Evolutionary conservation across 73 alveolate genomes (phyloP), one percentile per base, ranked within the genome.

Genomic region (Blepharisma japonicum): DNA sequence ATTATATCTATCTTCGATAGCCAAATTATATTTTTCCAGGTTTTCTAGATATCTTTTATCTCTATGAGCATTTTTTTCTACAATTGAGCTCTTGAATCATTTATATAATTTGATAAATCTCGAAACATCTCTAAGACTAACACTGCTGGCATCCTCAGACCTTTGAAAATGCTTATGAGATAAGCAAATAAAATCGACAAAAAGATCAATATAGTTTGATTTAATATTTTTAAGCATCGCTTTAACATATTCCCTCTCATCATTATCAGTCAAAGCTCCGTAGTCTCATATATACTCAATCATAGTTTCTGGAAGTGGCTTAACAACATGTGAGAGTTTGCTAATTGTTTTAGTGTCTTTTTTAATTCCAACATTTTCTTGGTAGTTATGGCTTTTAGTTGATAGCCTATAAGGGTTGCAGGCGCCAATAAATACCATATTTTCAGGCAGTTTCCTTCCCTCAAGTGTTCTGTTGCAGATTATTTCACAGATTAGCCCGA

Each of bases 321-420:
- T 14, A 45, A 70, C 80, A 11, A 47, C 45, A 47, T 70, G 42
- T n/a, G 23, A 20, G 68, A 53, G 68, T n/a, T 45, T 23, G 18
- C 23, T n/a, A 9, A n/a, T 45, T 7, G 47, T 38, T 9, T 45
- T n/a, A 2, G 68, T 11, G 11, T 70, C 46, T 70, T 47, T 25
- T 45, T 47, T 25, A 14, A 70, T 45, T 45, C 80, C 80, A 23
- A 70, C 80, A 45, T 70, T 47, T 70, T 70, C 80, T 7, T 70
- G 32, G 4, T 14, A 39, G 25, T 5, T 70, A 1, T n/a, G 23
- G 18, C 23, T 53, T 20, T 3, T 0, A 53, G 3, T 53, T 20
- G 18, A n/a, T 53, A 53, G 18, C 23, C 18, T 47, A 45, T 70
- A 70, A 38, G 71, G 80, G 5, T 70, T 70, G 66, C 80, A 70